phyloP scores from a whole-genome alignment of 1,284 basidiomycete genomes.

The Ustilago crameri region DNA sequence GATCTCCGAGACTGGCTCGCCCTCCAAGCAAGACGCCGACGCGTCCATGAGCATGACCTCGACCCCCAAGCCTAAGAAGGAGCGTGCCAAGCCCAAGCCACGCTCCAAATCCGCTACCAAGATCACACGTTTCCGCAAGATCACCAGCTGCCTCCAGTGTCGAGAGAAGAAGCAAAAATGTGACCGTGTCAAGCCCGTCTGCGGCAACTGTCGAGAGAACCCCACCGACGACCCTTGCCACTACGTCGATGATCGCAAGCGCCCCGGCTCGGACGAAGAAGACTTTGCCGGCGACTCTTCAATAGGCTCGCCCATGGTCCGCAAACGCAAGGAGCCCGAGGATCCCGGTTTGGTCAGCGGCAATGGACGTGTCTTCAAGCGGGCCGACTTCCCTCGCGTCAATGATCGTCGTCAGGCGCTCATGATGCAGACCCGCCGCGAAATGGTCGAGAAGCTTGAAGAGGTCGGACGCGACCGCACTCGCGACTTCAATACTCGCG shows the following conservation, averaged over 20 bases:
- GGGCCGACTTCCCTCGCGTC: constrained; percentile 40
- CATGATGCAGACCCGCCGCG: constrained; percentile 38
- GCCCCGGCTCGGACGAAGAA: constrained; percentile 45
- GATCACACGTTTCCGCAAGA: constrained; percentile 61
- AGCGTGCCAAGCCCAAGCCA: constrained; percentile 53
- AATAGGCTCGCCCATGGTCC: constrained; percentile 41
- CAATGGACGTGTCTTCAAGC: constrained; percentile 35
- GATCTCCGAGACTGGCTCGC: constrained; percentile 28
- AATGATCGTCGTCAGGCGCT: constrained; percentile 39
- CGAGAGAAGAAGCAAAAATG: constrained; percentile 63
- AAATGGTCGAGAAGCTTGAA: constrained; percentile 47
- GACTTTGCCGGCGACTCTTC: constrained; percentile 37
- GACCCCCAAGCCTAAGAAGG: constrained; percentile 46
- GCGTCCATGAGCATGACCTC: constrained; percentile 22
- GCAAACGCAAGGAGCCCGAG: constrained; percentile 47
- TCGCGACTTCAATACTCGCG: constrained; percentile 52
- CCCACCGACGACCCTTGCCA: constrained; percentile 49
- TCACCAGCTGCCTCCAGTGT: constrained; percentile 59
- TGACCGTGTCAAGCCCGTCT: constrained; percentile 59
- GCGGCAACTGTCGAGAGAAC: constrained; percentile 55
- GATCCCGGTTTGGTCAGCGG: constrained; percentile 8
- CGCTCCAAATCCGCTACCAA: constrained; percentile 55
- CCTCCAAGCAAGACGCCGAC: constrained; percentile 25
- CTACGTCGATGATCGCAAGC: constrained; percentile 53
- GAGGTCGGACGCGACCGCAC: constrained; percentile 39